phyloP scores from a whole-genome alignment of 2,329 filamentous ascomycete species.

The Biscogniauxia sp. region DNA sequence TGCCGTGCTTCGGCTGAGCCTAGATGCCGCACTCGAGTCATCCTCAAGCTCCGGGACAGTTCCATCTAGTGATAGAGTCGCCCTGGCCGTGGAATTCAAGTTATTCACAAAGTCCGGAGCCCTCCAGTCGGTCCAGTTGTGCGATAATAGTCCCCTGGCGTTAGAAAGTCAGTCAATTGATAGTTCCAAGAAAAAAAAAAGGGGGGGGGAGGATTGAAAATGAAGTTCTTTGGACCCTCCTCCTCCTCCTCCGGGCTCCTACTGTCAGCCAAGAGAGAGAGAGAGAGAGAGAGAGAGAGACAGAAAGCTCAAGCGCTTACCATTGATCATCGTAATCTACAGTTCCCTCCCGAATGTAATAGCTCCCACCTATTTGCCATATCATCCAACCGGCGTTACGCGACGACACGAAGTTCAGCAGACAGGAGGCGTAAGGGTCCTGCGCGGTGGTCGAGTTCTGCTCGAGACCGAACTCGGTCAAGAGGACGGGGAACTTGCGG shows the following conservation, averaged over 20 bases:
- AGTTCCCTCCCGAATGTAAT: slow-evolving; percentile 51
- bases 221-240: neutral
- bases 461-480: slow-evolving; percentile 54
- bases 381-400: slow-evolving; percentile 53
- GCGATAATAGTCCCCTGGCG: neutral
- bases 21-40: neutral
- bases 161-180: neutral
- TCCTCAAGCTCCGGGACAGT: neutral
- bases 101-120: neutral
- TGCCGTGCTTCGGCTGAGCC: too few species aligned
- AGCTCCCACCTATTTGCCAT: slow-evolving; percentile 57
- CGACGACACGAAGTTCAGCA: slow-evolving; percentile 46
- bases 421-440: slow-evolving; percentile 49
- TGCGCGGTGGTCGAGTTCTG: slow-evolving; percentile 45
- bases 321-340: slow-evolving; percentile 56
- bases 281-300: neutral
- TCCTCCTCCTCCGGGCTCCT: too few species aligned
- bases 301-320: slow-evolving; percentile 14
- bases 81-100: neutral
- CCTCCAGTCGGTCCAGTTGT: neutral
- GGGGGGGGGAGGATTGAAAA: too few species aligned
- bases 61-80: neutral
- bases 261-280: too few species aligned
- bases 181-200: neutral
- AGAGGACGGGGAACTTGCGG: slow-evolving; percentile 45